Conservation (phyloP, 192 early-diverging fungal species). For the Coemansia sp. region DNA sequence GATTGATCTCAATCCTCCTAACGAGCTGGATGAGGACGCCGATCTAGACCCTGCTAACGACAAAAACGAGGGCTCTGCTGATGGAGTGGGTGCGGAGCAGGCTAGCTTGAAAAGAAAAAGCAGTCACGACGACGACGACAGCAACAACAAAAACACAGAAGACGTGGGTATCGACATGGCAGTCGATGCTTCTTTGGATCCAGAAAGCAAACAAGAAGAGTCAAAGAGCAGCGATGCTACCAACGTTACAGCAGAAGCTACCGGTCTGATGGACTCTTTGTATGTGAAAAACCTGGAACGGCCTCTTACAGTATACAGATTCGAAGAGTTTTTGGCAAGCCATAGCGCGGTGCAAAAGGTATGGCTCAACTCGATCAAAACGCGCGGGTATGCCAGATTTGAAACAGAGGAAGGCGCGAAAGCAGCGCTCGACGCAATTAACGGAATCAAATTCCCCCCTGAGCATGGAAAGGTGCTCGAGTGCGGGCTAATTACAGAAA, state of each 20-base stretch:
- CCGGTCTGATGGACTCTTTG: conserved; percentile 15
- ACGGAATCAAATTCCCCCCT: conserved; percentile 34
- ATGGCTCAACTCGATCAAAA: conserved; percentile 55
- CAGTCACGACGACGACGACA: conserved; percentile 3
- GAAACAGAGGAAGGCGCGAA: conserved; percentile 17
- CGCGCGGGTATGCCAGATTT: conserved; percentile 46
- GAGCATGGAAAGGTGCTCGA: conserved; percentile 42
- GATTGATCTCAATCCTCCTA: conserved; percentile 29
- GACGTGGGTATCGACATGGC: background rate
- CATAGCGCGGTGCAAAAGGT: conserved; percentile 24
- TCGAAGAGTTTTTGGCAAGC: conserved; percentile 37
- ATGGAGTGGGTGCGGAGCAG: background rate
- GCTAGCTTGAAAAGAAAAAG: background rate
- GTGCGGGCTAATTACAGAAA: conserved; percentile 37
- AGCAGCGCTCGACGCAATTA: conserved; percentile 24
- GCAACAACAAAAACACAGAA: background rate
- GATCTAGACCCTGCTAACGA: background rate
- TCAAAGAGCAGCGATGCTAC: background rate
- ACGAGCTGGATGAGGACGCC: conserved; percentile 10
- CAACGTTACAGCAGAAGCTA: background rate
- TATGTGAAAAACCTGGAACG: conserved; percentile 49
- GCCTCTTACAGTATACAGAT: conserved; percentile 34
- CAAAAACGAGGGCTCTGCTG: background rate
- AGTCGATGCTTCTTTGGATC: background rate
- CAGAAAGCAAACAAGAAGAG: background rate